phyloP scores from a whole-genome alignment of 1,284 basidiomycete genomes.

The Pseudozyma flocculosa region DNA sequence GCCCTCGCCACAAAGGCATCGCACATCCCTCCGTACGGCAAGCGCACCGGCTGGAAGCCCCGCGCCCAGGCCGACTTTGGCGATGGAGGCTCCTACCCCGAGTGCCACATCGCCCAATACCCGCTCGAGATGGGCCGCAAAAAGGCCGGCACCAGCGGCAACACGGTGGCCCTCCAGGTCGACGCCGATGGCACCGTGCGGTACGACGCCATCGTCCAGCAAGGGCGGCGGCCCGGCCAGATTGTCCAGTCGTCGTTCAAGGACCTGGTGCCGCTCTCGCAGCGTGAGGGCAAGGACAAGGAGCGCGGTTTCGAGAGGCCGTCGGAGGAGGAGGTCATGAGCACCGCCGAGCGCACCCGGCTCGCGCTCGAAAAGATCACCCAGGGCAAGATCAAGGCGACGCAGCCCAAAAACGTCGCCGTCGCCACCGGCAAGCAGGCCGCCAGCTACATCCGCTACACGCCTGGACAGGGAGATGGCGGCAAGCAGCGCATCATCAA shows the following conservation, averaged over 20 bases:
- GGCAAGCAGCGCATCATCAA: constrained; percentile 96
- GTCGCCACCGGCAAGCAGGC: constrained; percentile 26
- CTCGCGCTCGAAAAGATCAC: constrained; percentile 89
- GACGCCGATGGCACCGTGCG: constrained; percentile 93
- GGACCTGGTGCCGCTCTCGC: constrained; percentile 87
- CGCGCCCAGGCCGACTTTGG: constrained; percentile 78
- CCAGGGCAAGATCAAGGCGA: constrained; percentile 93
- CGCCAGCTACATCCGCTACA: constrained; percentile 84
- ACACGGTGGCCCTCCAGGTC: constrained; percentile 81
- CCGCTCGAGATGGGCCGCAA: constrained; percentile 92
- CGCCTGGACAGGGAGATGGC: constrained; percentile 72
- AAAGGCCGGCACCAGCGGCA: constrained; percentile 65
- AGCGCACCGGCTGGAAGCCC: constrained; percentile 83
- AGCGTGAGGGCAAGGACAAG: constrained; percentile 74
- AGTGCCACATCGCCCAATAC: constrained; percentile 96
- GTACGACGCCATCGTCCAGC: constrained; percentile 94
- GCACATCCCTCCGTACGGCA: constrained; percentile 74
- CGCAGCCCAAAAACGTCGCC: constrained; percentile 68
- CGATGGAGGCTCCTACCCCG: constrained; percentile 92
- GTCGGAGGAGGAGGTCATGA: constrained; percentile 82
- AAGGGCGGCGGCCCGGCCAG: constrained; percentile 84
- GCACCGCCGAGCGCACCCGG: constrained; percentile 84
- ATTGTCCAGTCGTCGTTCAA: constrained; percentile 92
- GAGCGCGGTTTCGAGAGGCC: constrained; percentile 80
- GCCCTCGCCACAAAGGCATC: not conserved